A percentile compares a stretch with the other conserved stretches of the same genome.
Evolutionary conservation across 192 early-diverging fungal species (phyloP).

Genomic region (Rhizophagus sp.): DNA sequence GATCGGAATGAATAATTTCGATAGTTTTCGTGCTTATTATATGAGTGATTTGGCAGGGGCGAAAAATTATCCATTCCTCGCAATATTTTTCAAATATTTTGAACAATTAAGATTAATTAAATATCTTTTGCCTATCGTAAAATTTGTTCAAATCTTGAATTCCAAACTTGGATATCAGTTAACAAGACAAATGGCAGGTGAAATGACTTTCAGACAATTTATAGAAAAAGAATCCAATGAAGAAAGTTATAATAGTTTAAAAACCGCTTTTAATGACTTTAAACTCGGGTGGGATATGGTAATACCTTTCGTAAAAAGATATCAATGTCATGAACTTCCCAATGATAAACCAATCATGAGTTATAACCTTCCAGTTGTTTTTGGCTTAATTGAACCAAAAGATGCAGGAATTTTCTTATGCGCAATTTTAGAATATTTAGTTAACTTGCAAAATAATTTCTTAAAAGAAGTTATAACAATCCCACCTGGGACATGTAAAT

Average conservation of each 20-base stretch:
- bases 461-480: slow-evolving; percentile 3
- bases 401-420: neutral
- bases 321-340: slow-evolving; percentile 1
- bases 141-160: neutral
- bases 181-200: neutral
- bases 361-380: neutral
- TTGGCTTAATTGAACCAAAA: neutral
- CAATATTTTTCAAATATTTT: neutral
- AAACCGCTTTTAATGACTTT: neutral
- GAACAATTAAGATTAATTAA: neutral
- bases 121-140: neutral
- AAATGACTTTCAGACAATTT: neutral
- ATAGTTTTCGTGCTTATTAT: slow-evolving; percentile 22
- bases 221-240: neutral
- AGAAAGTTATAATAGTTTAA: neutral
- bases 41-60: neutral
- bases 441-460: slow-evolving; percentile 13
- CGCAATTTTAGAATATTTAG: neutral
- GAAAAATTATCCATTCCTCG: neutral
- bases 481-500: neutral
- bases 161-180: neutral
- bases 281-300: neutral
- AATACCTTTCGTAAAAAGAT: neutral
- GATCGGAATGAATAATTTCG: neutral
- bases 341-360: neutral